A percentile compares a stretch with the other conserved stretches of the same genome.
phyloP scores from a whole-genome alignment of 148 eudicot species.

The Chenopodium album region DNA sequence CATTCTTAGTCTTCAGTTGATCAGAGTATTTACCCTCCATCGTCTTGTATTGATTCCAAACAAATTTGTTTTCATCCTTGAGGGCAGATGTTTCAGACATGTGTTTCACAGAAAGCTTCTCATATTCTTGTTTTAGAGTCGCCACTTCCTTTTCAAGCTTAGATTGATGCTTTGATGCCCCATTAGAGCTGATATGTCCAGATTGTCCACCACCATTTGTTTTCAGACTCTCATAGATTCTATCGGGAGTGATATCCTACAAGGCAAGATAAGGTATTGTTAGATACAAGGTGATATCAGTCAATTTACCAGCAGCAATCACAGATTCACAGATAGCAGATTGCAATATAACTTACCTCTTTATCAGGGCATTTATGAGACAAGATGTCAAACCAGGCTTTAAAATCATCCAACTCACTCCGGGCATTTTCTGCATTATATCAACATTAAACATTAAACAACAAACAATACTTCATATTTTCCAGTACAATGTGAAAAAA shows the following conservation, averaged over 20 bases:
- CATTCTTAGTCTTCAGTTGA: slow-evolving; percentile 42
- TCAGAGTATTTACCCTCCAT: slow-evolving; percentile 43
- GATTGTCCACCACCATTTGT: slow-evolving; percentile 14
- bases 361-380: slow-evolving; percentile 39
- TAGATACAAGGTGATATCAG: neutral
- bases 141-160: slow-evolving; percentile 42
- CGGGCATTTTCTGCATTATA: slow-evolving; percentile 46
- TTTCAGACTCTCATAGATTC: slow-evolving; percentile 22
- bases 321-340: slow-evolving; percentile 1
- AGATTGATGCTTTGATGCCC: slow-evolving; percentile 10
- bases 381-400: slow-evolving; percentile 52
- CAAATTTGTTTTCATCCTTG: slow-evolving; percentile 54
- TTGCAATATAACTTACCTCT: slow-evolving; percentile 34
- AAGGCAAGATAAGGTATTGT: neutral
- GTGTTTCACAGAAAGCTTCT: slow-evolving; percentile 40
- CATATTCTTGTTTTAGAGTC: slow-evolving; percentile 45
- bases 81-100: slow-evolving; percentile 54
- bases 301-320: neutral
- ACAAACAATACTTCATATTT: neutral
- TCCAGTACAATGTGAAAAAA: neutral
- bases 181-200: slow-evolving; percentile 11
- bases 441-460: neutral
- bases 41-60: slow-evolving; percentile 65
- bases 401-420: slow-evolving; percentile 56
- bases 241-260: slow-evolving; percentile 30